phyloP scores from a whole-genome alignment of 192 early-diverging fungal genomes.

The Gigaspora rosea region DNA sequence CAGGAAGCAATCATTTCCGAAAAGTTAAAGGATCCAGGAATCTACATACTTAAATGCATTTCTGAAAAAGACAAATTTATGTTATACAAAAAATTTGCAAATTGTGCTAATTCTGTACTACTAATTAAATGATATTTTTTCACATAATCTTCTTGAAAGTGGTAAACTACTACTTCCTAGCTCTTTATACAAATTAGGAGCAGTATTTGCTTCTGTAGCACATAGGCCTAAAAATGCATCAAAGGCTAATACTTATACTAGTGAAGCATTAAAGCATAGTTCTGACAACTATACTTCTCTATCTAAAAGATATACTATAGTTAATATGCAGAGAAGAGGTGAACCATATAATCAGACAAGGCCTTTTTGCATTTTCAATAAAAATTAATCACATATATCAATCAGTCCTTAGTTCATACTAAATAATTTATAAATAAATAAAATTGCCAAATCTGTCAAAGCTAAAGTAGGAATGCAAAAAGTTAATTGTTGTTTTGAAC shows the following conservation, averaged over 20 bases:
- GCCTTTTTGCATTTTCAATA: not conserved
- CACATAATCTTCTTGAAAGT: no score
- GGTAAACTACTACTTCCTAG: no score
- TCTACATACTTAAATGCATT: constrained; percentile 1
- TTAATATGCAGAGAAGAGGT: not conserved
- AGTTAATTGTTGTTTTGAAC: no score
- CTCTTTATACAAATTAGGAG: not conserved
- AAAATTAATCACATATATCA: constrained; percentile 6
- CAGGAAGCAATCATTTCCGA: not conserved
- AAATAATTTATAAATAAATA: no score
- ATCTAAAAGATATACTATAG: not conserved
- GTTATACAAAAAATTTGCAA: no score
- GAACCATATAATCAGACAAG: not conserved
- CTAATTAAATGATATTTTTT: no score
- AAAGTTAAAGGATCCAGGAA: not conserved
- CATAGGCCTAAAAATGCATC: not conserved
- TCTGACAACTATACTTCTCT: not conserved
- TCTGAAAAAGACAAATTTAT: not conserved
- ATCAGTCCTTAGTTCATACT: no score
- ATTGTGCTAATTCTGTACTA: not conserved
- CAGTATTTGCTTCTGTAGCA: not conserved
- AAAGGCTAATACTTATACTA: no score
- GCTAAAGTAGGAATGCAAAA: no score
- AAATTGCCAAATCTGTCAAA: no score
- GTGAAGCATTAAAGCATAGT: constrained; percentile 15